Base-by-base conservation (phyloP, 345 rosid species). In the Murraya paniculata region DNA sequence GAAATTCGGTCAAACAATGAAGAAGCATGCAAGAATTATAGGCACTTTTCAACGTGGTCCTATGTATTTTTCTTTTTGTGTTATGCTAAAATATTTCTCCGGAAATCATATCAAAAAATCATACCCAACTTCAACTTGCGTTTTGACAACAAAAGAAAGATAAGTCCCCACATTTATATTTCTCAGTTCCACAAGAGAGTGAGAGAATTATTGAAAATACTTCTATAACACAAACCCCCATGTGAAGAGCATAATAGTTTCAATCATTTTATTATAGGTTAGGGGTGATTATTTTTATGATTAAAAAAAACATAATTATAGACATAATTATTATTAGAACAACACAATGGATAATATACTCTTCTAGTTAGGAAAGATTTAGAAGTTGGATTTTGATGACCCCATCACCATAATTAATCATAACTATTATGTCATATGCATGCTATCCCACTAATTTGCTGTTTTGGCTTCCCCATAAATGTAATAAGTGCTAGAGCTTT, bases 161-260 rank as follows among this genome's bases (percentile, higher is more conserved):
- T 33, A 81, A 79, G 79, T 81, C 86, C 90, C 78, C 89, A 85
- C 84, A 82, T 71, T 10, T 38, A 5, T 9, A 2, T 22, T 56
- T 71, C 67, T 71, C 74, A 60, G 18, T 22, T 22, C 60, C 66
- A 27, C n/a, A 62, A 56, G 33, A 38, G 30, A 66, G 68, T 50
- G 64, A 76, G 68, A 50, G 71, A 75, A 33, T 13, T 48, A 45
- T 30, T 30, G 69, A 62, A 74, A 62, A 70, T 25, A 28, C 3
- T 48, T n/a, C 68, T 82, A 80, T 82, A 76, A 70, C 67, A 73
- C 79, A 59, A 80, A 41, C 62, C 86, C 65, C 87, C 89, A 87
- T 90, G 89, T 86, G 93, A 72, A 77, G 77, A 82, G 85, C 93
- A 88, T 71, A 50, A 73, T 38, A 64, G 79, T 80, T 56, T 77